phyloP scores from a whole-genome alignment of 441 rosid genomes.

The Gossypium gossypioides region DNA sequence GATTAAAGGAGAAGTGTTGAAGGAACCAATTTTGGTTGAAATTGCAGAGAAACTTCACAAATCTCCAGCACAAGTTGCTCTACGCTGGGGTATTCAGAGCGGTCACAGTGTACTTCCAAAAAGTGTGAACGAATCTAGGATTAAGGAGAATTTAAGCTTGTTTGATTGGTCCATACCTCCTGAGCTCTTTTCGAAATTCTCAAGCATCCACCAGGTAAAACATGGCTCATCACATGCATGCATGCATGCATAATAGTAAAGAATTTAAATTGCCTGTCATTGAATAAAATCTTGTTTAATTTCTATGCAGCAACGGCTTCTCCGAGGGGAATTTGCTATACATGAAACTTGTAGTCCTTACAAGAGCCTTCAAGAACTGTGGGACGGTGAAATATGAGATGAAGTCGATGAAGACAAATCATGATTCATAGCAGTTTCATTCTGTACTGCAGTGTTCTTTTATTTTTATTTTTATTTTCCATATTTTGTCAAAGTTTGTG shows the following conservation, averaged over 20 bases:
- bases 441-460: too few species aligned
- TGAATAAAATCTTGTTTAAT: neutral
- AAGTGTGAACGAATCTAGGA: slow-evolving; percentile 38
- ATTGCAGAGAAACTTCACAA: slow-evolving; percentile 34
- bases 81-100: slow-evolving; percentile 46
- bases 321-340: slow-evolving; percentile 42
- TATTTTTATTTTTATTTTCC: neutral
- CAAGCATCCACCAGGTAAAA: slow-evolving; percentile 34
- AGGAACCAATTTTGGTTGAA: slow-evolving; percentile 32
- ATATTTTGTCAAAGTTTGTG: neutral
- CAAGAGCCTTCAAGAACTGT: slow-evolving; percentile 37
- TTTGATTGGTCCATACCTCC: slow-evolving; percentile 44
- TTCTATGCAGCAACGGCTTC: slow-evolving; percentile 42
- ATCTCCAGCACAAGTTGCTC: slow-evolving; percentile 44
- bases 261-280: neutral
- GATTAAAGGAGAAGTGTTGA: slow-evolving; percentile 37
- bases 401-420: neutral
- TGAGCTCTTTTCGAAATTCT: slow-evolving; percentile 29
- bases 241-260: neutral
- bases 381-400: slow-evolving; percentile 54
- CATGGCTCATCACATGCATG: neutral
- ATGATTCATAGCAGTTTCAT: too few species aligned
- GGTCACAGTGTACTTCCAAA: slow-evolving; percentile 49
- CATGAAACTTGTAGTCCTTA: slow-evolving; percentile 42
- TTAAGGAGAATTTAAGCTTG: slow-evolving; percentile 35